Percentiles rank a stretch among this genome's conserved stretches.
Conservation (phyloP, 2,329 filamentous ascomycete genomes). For the Monosporascus sp. region DNA sequence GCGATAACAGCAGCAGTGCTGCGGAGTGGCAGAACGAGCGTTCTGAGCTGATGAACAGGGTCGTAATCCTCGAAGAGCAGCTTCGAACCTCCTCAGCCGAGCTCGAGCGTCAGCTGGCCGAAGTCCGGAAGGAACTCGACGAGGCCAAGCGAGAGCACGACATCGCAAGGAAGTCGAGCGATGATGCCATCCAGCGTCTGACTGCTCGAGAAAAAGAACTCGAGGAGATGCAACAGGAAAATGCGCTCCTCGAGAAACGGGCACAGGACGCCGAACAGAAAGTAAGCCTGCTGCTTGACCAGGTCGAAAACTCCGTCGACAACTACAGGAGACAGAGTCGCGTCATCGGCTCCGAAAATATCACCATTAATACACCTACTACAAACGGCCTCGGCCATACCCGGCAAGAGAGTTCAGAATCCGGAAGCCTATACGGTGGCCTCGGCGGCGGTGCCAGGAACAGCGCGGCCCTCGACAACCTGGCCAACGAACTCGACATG, state of each 20-base stretch:
- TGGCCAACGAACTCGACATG: constrained; percentile 88
- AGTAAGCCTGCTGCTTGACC: constrained; percentile 86
- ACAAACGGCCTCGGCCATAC: constrained; percentile 35
- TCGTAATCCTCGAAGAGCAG: constrained; percentile 64
- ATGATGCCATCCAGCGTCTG: constrained; percentile 55
- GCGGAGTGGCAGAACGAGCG: constrained; percentile 73
- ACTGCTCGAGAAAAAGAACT: constrained; percentile 59
- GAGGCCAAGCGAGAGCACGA: constrained; percentile 65
- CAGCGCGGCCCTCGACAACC: constrained; percentile 73
- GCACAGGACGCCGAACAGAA: constrained; percentile 88
- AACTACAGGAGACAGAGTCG: constrained; percentile 81
- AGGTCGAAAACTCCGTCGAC: constrained; percentile 89
- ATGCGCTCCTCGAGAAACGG: constrained; percentile 72
- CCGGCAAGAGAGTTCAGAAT: constrained; percentile 53
- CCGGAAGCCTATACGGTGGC: constrained; percentile 58
- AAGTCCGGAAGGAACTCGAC: constrained; percentile 65
- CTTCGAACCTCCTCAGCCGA: constrained; percentile 59
- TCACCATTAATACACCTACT: constrained; percentile 27
- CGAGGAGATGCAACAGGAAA: constrained; percentile 78
- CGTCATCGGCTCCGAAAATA: constrained; percentile 46
- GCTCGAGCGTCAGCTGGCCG: constrained; percentile 66
- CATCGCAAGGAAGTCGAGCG: constrained; percentile 41
- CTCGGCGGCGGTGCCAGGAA: constrained; percentile 47
- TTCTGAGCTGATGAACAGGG: constrained; percentile 57
- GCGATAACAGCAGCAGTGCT: constrained; percentile 29